Evolutionary conservation across 257 asterid species (phyloP).

Genomic region (Haberlea rhodopensis): DNA sequence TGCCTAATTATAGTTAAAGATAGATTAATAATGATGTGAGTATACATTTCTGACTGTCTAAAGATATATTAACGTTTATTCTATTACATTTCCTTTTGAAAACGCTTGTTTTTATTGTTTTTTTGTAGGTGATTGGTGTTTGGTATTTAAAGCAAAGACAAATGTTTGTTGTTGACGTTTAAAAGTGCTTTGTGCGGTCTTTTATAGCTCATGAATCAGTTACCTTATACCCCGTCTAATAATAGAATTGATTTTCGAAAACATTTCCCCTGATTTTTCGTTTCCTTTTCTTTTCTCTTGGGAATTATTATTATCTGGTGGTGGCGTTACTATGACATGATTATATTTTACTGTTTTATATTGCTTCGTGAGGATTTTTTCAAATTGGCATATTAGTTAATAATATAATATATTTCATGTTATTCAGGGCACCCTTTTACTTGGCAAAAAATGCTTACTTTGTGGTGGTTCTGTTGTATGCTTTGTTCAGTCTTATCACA

Average conservation of each 20-base stretch:
- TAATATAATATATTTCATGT: conserved; percentile 18
- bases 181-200: conserved; percentile 1
- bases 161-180: conserved; percentile 13
- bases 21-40: background rate
- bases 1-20: background rate
- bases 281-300: no score
- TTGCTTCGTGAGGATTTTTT: background rate
- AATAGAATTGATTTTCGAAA: no score
- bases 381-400: conserved; percentile 17
- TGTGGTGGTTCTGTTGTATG: conserved; percentile 15
- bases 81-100: conserved; percentile 20
- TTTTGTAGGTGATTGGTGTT: conserved; percentile 9
- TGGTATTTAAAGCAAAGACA: conserved; percentile 14
- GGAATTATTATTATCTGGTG: no score
- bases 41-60: background rate
- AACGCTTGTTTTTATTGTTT: conserved; percentile 26
- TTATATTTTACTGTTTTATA: no score
- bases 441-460: background rate
- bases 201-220: conserved; percentile 3
- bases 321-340: conserved; percentile 28
- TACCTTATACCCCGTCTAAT: background rate
- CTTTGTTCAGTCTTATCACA: conserved; percentile 7
- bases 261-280: no score
- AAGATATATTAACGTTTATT: background rate
- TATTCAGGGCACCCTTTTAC: conserved; percentile 17